Percentiles rank a stretch among this genome's conserved stretches.
Evolutionary conservation across 192 early-diverging fungal genomes (phyloP).

Genomic region (Coemansia sp.): DNA sequence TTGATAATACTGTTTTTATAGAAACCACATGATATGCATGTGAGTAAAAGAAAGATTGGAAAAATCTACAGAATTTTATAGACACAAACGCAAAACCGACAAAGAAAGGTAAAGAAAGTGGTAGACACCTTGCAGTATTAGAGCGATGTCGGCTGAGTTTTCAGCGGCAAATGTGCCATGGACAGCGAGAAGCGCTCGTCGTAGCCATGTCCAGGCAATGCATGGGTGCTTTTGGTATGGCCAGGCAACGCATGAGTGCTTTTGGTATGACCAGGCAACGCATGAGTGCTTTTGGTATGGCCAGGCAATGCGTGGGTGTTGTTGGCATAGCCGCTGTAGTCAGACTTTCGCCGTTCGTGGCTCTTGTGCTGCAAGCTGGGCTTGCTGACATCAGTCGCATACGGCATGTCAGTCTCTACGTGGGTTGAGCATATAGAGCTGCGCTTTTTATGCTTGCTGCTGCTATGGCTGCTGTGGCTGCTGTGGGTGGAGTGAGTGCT

Average conservation of each 20-base stretch:
- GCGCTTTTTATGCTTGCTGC: constrained; percentile 1
- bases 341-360: constrained; percentile 7
- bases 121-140: not conserved
- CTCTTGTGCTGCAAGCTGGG: not conserved
- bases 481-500: not conserved
- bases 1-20: not conserved
- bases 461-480: not conserved
- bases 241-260: not conserved
- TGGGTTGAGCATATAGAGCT: not conserved
- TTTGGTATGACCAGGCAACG: not conserved
- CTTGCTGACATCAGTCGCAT: not conserved
- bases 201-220: constrained; percentile 2
- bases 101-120: not conserved
- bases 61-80: not conserved
- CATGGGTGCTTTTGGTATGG: not conserved
- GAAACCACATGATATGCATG: not conserved
- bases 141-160: not conserved
- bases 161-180: constrained; percentile 32
- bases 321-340: not conserved
- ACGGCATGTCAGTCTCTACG: not conserved
- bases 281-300: not conserved
- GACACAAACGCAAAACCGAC: not conserved
- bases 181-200: constrained; percentile 33
- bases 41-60: constrained; percentile 2
- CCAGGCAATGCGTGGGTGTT: not conserved